Evolutionary conservation across 2,329 filamentous ascomycete genomes (phyloP), one percentile per base, ranked within the genome.

Genomic region (Verticillium isaacii): DNA sequence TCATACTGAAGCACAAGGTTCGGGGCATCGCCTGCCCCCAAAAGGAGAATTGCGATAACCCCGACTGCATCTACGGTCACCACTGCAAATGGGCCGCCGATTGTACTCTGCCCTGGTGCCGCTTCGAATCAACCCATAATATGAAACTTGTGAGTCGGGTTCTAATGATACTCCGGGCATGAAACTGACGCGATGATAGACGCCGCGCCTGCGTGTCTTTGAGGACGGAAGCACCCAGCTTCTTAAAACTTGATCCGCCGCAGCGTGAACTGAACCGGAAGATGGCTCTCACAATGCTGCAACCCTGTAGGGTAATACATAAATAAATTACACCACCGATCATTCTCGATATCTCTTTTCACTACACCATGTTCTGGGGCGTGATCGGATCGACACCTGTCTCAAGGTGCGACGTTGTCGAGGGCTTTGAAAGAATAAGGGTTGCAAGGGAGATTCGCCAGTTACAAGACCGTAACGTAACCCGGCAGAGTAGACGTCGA

Each of bases 41-140:
- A 3, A 57, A 58, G 15, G 62, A 58, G 2, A 60, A 61, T n/a
- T 70, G 68, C 59, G 52, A 58, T 29, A 63, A 69, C 17, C 32
- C 61, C 5, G 56, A 62, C 29, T 70, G 68, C 56, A 60, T 60
- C 9, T 60, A 61, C 17, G 64, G 67, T 6, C 68, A 70, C 39
- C 66, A 67, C 59, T 70, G 68, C 60, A 62, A 61, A 23, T 66
- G 60, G 60, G 65, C 67, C 3, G 62, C 61, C n/a, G 61, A 61
- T 12, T 70, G 68, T 61, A 63, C 58, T 14, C 52, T 58, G 12
- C 15, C 32, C 6, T 57, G 50, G 9, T 70, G 68, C 58, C 66
- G 65, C 29, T 70, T 68, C 52, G 60, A 60, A 11, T 62, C 64
- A 19, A 66, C 62, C 12, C 68, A 70, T 61, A 56, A 66, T 54